Base-by-base conservation (phyloP, 202 grass and related monocot genomes). In the Zizania palustris region DNA sequence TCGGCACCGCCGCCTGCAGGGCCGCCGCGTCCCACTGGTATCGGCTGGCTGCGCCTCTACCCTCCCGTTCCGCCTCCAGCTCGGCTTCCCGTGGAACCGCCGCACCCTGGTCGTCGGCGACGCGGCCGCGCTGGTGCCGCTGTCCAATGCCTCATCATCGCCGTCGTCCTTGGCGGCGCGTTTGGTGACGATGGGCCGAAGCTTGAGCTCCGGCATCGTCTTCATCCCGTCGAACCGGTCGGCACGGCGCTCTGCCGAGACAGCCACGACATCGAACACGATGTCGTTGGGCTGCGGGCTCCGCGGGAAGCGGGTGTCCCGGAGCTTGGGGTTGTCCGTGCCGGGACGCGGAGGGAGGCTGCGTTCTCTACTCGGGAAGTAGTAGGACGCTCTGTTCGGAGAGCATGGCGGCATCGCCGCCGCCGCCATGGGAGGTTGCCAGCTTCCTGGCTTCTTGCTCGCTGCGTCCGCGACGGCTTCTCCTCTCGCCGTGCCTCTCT, bases 321-420 rank as follows among this genome's bases (percentile, higher is more conserved):
- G 60, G 81, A 84, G 72, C 66, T 55, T 74, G 42, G 63, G 56
- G 68, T 75, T 48, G 37, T 36, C 62, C 60, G 0, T 64, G 62
- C 12, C 44, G 39, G 11, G 7, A 57, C 44, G 28, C 19, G 6
- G 40, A 36, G 50, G 43, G 15, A 45, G 0, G 35, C 22, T 18
- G 58, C 89, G 84, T 55, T 86, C 85, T 33, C 28, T 60, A 78
- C 78, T 96, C 3, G 92, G 78, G 56, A 87, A 57, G 74, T 96
- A 92, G 73, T 85, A 88, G 18, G 92, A 96, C 53, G 92, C 81
- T 69, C 93, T 93, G 75, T 91, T 97, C 20, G 90, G 81, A 4
- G 85, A 59, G 77, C 72, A 84, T 1, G 83, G 67, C 7, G 51
- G 51, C 39, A 34, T 7, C 35, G 49, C 3, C 22, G 34, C 5